Base-by-base conservation (phyloP, 1,139 yeast species). In the Arxiozyma telluris region DNA sequence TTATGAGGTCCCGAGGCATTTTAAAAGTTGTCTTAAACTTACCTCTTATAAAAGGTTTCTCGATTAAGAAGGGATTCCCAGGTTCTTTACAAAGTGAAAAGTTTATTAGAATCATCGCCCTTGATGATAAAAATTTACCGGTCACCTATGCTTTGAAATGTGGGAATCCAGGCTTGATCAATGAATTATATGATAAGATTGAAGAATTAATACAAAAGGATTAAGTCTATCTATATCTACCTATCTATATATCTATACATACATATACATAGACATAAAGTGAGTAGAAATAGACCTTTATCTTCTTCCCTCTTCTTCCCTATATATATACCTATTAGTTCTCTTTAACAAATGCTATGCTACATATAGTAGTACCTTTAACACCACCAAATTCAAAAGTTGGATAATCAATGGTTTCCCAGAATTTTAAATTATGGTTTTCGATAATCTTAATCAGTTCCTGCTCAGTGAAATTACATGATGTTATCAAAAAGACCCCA, bases 1-100 rank as follows among this genome's bases (percentile, higher is more conserved):
- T 93, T 4, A 91, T 94, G 97, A 81, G 99, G 67, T 84, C 96
- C 4, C 88, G 87, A 59, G 96, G 96, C 1, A 79, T 89, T 41
- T 76, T 89, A 58, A 81, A 91, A 59, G 94, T 93, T 27, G 83
- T 93, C 39, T 74, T 94, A 60, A 94, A 94, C 69, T 73, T 83
- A 52, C 85, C 90, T 22, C 73, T 94, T 42, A 73, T 77, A 1
- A 71, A 77, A 49, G 78, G 76, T 15, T 79, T 89, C 20, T 81
- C 82, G 56, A 72, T 89, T 2, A 73, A 80, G 57, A 80, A 81
- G 66, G 98, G 98, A 0, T 84, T 91, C 77, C 88, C 87, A 58
- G 87, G 95, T 48, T 89, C 97, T 25, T 73, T 90, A 60, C 82
- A 83, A 9, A 74, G 85, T 44, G 96, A 89, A 52, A 90, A 89